phyloP scores from a whole-genome alignment of 306 rosid species.

The Cucumis cinereus region DNA sequence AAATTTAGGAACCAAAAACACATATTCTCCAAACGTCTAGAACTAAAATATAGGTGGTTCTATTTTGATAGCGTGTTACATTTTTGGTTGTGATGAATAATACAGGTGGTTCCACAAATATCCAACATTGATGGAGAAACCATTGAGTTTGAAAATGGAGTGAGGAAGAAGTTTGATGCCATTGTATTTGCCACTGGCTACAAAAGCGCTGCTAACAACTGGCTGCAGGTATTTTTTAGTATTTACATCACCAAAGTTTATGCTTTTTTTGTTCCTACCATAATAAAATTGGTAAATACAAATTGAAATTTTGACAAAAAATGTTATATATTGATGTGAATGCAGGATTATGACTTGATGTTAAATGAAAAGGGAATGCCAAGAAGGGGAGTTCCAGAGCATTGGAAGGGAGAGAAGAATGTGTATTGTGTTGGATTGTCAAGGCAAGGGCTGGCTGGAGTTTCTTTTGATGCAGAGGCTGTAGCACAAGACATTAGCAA shows the following conservation, averaged over 20 bases:
- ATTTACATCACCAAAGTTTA: not conserved
- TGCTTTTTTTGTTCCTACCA: too few relatives aligned
- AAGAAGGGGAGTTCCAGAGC: constrained; percentile 21
- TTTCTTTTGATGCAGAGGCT: constrained; percentile 30
- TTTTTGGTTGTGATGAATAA: too few relatives aligned
- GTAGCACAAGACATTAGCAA: constrained; percentile 27
- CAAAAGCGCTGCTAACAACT: constrained; percentile 26
- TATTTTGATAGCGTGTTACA: too few relatives aligned
- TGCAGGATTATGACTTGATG: constrained; percentile 24
- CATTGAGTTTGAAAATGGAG: constrained; percentile 23
- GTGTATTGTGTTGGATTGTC: constrained; percentile 45
- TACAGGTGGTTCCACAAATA: constrained; percentile 33
- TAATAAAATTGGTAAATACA: too few relatives aligned
- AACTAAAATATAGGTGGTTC: too few relatives aligned
- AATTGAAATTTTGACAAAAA: too few relatives aligned
- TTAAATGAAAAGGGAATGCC: constrained; percentile 41
- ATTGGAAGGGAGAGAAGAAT: constrained; percentile 50
- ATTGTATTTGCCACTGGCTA: constrained; percentile 63
- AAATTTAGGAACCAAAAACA: too few relatives aligned
- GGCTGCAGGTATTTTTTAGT: constrained; percentile 39
- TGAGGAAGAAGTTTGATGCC: constrained; percentile 25
- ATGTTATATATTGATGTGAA: not conserved
- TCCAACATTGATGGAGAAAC: constrained; percentile 20
- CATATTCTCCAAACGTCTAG: too few relatives aligned
- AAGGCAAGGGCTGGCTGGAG: constrained; percentile 36